Conservation (phyloP, 1,284 basidiomycete genomes). For the Cutaneotrichosporon cyanovorans region DNA sequence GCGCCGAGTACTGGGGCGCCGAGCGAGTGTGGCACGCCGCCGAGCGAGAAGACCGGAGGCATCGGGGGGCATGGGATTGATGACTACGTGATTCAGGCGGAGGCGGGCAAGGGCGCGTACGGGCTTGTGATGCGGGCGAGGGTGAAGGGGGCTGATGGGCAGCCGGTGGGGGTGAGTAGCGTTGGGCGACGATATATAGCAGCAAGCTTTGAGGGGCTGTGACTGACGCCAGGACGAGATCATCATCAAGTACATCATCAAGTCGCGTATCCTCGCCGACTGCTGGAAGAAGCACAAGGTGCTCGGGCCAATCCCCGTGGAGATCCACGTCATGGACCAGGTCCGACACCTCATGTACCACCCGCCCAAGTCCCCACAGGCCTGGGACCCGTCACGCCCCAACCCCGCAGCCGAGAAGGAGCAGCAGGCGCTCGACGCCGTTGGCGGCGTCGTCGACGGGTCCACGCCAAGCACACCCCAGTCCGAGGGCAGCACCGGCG, state of each 20-base stretch:
- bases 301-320: conserved; percentile 94
- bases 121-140: conserved; percentile 87
- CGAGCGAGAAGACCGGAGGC: conserved; percentile 36
- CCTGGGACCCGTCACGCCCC: conserved; percentile 64
- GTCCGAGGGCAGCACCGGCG: conserved; percentile 9
- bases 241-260: conserved; percentile 97
- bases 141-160: conserved; percentile 65
- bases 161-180: conserved; percentile 67
- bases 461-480: background rate
- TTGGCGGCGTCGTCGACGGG: no score
- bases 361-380: conserved; percentile 58
- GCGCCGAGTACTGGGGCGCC: conserved; percentile 40
- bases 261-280: conserved; percentile 94
- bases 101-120: conserved; percentile 93
- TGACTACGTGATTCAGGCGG: conserved; percentile 61
- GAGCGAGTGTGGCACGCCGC: conserved; percentile 36
- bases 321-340: conserved; percentile 90
- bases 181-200: no score
- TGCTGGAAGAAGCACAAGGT: conserved; percentile 97
- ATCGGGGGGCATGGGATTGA: conserved; percentile 44
- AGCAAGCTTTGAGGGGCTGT: background rate
- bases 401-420: background rate
- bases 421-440: background rate
- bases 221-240: conserved; percentile 49
- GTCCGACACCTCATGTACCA: conserved; percentile 69